A percentile compares a stretch with the other conserved stretches of the same genome.
These are phyloP conservation scores for Lycium barbarum DNA, from an alignment of 257 asterid species.

Conservation along the genomic window DNA sequence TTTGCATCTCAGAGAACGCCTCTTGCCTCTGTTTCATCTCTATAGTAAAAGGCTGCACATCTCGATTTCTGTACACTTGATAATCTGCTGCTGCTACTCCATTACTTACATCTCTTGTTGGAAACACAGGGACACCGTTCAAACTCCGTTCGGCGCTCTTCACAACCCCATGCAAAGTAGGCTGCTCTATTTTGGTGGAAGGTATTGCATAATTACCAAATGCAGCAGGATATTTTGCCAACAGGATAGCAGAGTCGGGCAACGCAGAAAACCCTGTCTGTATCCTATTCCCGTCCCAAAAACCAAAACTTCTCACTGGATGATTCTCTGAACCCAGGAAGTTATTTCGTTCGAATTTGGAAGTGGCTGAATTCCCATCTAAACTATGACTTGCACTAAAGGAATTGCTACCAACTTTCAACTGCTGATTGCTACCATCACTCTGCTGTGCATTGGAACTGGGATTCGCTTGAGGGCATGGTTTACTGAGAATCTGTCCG, in stretches of 20 bases:
- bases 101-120: slow-evolving; percentile 50
- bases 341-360: slow-evolving; percentile 50
- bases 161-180: slow-evolving; percentile 45
- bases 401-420: slow-evolving; percentile 46
- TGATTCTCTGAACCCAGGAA: slow-evolving; percentile 52
- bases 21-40: slow-evolving; percentile 68
- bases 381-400: slow-evolving; percentile 48
- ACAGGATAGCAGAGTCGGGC: slow-evolving; percentile 65
- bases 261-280: slow-evolving; percentile 58
- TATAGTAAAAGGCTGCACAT: slow-evolving; percentile 55
- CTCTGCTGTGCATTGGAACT: slow-evolving; percentile 39
- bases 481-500: slow-evolving; percentile 73
- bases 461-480: slow-evolving; percentile 60
- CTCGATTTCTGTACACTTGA: slow-evolving; percentile 55
- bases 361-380: slow-evolving; percentile 50
- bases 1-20: slow-evolving; percentile 66
- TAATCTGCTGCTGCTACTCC: slow-evolving; percentile 47
- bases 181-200: slow-evolving; percentile 57
- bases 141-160: slow-evolving; percentile 43
- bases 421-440: slow-evolving; percentile 43
- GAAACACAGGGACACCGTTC: slow-evolving; percentile 58
- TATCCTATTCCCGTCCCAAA: slow-evolving; percentile 64
- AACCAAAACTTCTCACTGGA: slow-evolving; percentile 52
- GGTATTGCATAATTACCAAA: slow-evolving; percentile 57
- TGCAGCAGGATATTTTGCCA: slow-evolving; percentile 83